These are phyloP conservation scores for Suhomyces emberorum DNA, from an alignment of 805 yeast species.

Conservation along the genomic window DNA sequence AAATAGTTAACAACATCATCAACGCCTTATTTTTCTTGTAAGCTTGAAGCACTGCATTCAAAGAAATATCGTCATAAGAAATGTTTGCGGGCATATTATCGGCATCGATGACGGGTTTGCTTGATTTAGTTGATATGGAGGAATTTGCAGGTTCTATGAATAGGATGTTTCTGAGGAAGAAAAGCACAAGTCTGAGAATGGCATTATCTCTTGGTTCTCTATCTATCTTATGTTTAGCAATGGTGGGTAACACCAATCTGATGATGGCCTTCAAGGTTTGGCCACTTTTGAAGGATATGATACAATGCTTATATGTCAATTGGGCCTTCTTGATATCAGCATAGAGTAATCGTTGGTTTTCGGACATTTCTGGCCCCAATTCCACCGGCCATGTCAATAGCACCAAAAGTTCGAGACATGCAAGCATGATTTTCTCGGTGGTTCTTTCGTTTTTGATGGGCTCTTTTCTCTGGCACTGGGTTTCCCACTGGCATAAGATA, in stretches of 20 bases:
- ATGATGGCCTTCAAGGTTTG: constrained; percentile 65
- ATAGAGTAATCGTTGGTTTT: constrained; percentile 54
- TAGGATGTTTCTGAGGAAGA: constrained; percentile 74
- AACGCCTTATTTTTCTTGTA: constrained; percentile 73
- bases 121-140: constrained; percentile 45
- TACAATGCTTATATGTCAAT: constrained; percentile 62
- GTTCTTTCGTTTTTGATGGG: constrained; percentile 26
- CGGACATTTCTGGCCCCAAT: constrained; percentile 55
- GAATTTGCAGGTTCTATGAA: constrained; percentile 69
- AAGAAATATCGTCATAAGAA: constrained; percentile 62
- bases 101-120: constrained; percentile 22
- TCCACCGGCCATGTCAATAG: constrained; percentile 84
- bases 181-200: constrained; percentile 66
- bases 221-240: constrained; percentile 48
- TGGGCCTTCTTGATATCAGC: constrained; percentile 66
- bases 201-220: constrained; percentile 71
- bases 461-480: constrained; percentile 28
- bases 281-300: constrained; percentile 58
- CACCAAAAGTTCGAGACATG: constrained; percentile 76
- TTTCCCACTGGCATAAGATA: constrained; percentile 73
- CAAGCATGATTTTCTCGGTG: constrained; percentile 62
- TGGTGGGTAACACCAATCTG: constrained; percentile 61
- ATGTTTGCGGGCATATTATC: constrained; percentile 57
- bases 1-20: constrained; percentile 65
- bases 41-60: constrained; percentile 52